Evolutionary conservation across 176 grass and related monocot species (phyloP).

Genomic region (Oryza officinalis): DNA sequence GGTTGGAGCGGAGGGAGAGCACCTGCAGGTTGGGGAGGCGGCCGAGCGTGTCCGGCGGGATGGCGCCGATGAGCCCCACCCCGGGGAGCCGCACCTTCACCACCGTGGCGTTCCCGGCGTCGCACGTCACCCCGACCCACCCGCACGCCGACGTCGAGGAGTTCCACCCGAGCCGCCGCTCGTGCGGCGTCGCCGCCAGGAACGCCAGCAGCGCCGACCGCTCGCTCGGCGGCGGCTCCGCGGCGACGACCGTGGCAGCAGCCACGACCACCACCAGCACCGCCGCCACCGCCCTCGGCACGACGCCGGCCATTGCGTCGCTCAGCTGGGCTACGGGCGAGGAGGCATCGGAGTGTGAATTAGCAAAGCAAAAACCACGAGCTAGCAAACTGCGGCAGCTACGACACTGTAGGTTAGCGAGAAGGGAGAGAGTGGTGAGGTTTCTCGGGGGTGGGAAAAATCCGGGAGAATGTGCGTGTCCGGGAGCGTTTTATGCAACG

Average conservation of each 20-base stretch:
- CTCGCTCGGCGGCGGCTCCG: constrained; percentile 60
- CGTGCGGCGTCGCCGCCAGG: constrained; percentile 64
- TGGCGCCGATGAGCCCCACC: constrained; percentile 62
- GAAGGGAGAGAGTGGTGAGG: not conserved
- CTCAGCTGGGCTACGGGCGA: not conserved
- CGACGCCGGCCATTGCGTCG: constrained; percentile 16
- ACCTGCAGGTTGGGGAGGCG: constrained; percentile 50
- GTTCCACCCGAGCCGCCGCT: constrained; percentile 70
- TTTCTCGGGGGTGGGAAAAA: not conserved
- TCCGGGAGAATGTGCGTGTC: not conserved
- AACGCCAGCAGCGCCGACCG: constrained; percentile 69
- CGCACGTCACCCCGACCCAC: constrained; percentile 80
- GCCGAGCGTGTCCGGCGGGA: constrained; percentile 57
- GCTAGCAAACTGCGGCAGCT: not conserved
- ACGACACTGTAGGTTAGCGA: not conserved
- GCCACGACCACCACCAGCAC: not conserved
- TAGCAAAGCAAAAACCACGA: not conserved
- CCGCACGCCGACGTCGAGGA: constrained; percentile 55
- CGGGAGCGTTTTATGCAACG: constrained; percentile 31
- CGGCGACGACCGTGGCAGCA: not conserved
- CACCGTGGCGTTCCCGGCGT: constrained; percentile 52
- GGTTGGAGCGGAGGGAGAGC: constrained; percentile 85
- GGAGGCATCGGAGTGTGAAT: constrained; percentile 14
- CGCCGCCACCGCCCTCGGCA: not conserved
- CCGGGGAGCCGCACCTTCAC: constrained; percentile 61